Base-by-base conservation (phyloP, 148 eudicot species). In the Arctostaphylos glauca region DNA sequence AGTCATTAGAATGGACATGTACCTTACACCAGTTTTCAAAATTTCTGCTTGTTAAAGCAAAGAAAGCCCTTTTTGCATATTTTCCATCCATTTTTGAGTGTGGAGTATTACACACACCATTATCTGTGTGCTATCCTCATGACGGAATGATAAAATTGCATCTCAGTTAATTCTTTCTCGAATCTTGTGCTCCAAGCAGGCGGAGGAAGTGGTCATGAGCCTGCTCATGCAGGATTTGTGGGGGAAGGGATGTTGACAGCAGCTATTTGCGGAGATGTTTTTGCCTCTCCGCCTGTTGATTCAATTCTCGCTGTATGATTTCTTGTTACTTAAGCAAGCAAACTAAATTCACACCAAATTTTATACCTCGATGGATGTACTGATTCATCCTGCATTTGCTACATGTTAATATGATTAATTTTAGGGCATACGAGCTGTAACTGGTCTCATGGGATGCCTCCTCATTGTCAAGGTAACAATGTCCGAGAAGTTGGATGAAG, bases 131-230 rank as follows among this genome's bases (percentile, higher is more conserved):
- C 59, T 77, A 23, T 55, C 38, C 23, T 53, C 6, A 13, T 25
- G 9, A 31, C 16, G 12, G 12, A 55, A 55, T 55, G 47, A 77
- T 77, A 31, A 54, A 76, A 19, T 77, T 77, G 3, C 6, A 3
- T 77, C n/a, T 19, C 64, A 9, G 54, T 54, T 47, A 50, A 68
- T 49, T 16, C 74, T 80, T 67, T 9, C 10, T 46, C 54, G 38
- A 46, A 31, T 6, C 54, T 21, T 50, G 14, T 66, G 44, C 15
- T 25, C 16, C 31, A 25, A 66, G 68, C 89, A 96, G 99, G 99
- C 64, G 99, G 99, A 84, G 99, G 99, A 84, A 94, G 98, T 88
- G 99, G 99, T 70, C 99, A 96, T 84, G 99, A 96, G 90, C 99
- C 99, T 58, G 98, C 98, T 83, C 98, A 96, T 83, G 96, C 98